These are phyloP conservation scores for Colletotrichum tofieldiae DNA, from an alignment of 2,329 filamentous ascomycete species.

Conservation along the genomic window DNA sequence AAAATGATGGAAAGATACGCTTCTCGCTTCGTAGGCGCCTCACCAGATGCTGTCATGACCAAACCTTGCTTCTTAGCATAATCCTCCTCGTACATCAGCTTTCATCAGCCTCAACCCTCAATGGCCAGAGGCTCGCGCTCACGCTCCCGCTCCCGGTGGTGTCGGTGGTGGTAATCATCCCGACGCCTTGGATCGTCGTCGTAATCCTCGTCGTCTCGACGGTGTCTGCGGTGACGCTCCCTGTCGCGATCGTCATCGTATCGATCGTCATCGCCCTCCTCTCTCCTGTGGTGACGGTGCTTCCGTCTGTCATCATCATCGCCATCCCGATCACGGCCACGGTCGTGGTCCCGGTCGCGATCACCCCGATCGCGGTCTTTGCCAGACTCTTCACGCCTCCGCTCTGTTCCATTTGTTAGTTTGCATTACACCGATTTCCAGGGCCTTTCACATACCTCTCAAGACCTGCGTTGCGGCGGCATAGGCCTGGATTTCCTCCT, in stretches of 20 bases:
- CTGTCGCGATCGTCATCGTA: conserved; percentile 51
- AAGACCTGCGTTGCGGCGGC: conserved; percentile 86
- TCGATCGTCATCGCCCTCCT: conserved; percentile 57
- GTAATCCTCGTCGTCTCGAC: conserved; percentile 48
- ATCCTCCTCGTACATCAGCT: background rate
- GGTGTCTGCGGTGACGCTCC: conserved; percentile 51
- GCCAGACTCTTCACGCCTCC: conserved; percentile 52
- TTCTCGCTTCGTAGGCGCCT: conserved; percentile 32
- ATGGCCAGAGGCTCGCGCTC: conserved; percentile 46
- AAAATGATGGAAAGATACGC: background rate
- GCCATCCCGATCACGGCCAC: conserved; percentile 49
- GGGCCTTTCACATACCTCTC: conserved; percentile 72
- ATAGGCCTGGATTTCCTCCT: conserved; percentile 91
- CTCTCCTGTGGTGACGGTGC: conserved; percentile 48
- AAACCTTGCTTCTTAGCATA: background rate
- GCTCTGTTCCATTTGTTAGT: conserved; percentile 47
- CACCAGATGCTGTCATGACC: conserved; percentile 24
- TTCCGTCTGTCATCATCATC: conserved; percentile 47
- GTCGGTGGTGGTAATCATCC: conserved; percentile 53
- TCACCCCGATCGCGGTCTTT: conserved; percentile 52
- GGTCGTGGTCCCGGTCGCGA: conserved; percentile 46
- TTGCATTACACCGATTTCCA: background rate
- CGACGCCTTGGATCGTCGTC: conserved; percentile 45
- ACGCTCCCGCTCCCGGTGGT: conserved; percentile 52
- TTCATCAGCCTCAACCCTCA: conserved; percentile 26